Evolutionary conservation across 345 rosid genomes (phyloP).

Genomic region (Schrenkiella parvula): DNA sequence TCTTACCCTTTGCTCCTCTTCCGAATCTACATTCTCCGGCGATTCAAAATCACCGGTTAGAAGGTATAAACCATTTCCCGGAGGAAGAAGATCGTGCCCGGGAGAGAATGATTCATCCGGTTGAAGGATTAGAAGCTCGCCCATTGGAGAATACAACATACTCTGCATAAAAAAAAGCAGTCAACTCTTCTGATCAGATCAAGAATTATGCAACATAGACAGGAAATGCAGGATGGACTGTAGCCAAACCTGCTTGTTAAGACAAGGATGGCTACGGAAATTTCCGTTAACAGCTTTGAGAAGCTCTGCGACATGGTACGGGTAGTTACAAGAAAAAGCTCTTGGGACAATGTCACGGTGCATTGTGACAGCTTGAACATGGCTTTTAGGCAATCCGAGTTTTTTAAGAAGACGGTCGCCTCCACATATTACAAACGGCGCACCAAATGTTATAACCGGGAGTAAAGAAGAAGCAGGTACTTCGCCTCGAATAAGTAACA

Average conservation of each 20-base stretch:
- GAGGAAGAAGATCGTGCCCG: slow-evolving; percentile 71
- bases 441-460: slow-evolving; percentile 79
- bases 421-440: slow-evolving; percentile 79
- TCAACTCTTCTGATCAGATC: background rate
- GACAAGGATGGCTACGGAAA: slow-evolving; percentile 81
- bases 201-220: background rate
- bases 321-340: slow-evolving; percentile 84
- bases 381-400: slow-evolving; percentile 66
- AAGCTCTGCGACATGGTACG: slow-evolving; percentile 70
- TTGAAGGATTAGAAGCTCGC: slow-evolving; percentile 78
- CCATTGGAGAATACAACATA: slow-evolving; percentile 75
- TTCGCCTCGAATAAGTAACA: slow-evolving; percentile 72
- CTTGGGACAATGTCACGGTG: slow-evolving; percentile 89
- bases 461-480: slow-evolving; percentile 64
- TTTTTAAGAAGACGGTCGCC: slow-evolving; percentile 66
- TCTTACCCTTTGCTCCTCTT: slow-evolving; percentile 50
- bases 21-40: slow-evolving; percentile 32
- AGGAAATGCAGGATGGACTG: background rate
- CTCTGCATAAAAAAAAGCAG: slow-evolving; percentile 37
- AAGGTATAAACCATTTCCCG: slow-evolving; percentile 68
- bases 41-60: slow-evolving; percentile 34
- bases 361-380: slow-evolving; percentile 66
- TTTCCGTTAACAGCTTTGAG: slow-evolving; percentile 77
- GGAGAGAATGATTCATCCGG: slow-evolving; percentile 83
- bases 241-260: slow-evolving; percentile 56